phyloP scores from a whole-genome alignment of 176 grass and related monocot species.

The Ensete ventricosum region DNA sequence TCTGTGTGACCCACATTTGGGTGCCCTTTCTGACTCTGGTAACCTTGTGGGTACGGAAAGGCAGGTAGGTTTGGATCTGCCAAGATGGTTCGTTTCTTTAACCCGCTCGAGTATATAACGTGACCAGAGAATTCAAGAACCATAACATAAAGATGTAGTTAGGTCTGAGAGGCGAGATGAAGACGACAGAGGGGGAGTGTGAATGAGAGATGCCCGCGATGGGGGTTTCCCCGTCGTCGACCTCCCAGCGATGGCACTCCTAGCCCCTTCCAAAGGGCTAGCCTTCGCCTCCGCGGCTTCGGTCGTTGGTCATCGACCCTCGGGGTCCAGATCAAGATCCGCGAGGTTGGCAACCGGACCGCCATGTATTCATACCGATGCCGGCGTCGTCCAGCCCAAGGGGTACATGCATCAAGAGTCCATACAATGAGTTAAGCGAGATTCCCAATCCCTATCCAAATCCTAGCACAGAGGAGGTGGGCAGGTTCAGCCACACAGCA shows the following conservation, averaged over 20 bases:
- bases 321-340: not conserved
- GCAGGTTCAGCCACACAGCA: too few species aligned
- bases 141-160: too few species aligned
- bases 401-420: constrained; percentile 20
- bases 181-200: not conserved
- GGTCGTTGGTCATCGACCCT: not conserved
- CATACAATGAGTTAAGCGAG: constrained; percentile 7
- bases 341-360: not conserved
- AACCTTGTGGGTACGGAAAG: too few species aligned
- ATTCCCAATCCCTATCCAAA: too few species aligned
- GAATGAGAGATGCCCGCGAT: not conserved
- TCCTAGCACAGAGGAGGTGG: too few species aligned
- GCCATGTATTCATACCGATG: constrained; percentile 4
- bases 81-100: too few species aligned
- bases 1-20: too few species aligned
- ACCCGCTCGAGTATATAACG: too few species aligned
- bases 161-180: not conserved
- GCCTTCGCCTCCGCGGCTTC: not conserved
- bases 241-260: constrained; percentile 1
- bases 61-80: too few species aligned
- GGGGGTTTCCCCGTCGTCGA: not conserved
- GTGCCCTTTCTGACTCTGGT: too few species aligned
- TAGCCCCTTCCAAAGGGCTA: not conserved
- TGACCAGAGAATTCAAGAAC: too few species aligned
- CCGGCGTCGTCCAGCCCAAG: constrained; percentile 17